phyloP scores from a whole-genome alignment of 352 stramenopile species.

The Pythium brassicae region DNA sequence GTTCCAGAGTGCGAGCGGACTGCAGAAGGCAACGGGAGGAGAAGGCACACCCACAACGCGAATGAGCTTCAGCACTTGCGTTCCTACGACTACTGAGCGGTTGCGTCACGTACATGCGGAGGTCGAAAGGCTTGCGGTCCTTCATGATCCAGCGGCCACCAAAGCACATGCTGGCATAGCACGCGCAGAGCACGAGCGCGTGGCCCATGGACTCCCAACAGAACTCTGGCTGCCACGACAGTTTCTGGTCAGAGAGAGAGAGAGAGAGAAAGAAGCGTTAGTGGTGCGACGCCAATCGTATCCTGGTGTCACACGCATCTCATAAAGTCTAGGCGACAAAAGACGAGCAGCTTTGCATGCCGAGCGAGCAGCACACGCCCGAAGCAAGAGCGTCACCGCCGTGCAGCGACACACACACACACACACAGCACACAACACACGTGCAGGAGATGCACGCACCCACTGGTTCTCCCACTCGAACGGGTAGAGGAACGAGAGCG shows the following conservation, averaged over 20 bases:
- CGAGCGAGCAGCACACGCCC: no score
- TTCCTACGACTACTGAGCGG: no score
- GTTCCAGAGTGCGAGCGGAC: slow-evolving; percentile 79
- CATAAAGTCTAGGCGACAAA: no score
- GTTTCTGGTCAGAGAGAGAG: slow-evolving; percentile 21
- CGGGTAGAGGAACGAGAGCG: slow-evolving; percentile 54
- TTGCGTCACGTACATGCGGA: slow-evolving; percentile 48
- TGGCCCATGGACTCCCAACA: slow-evolving; percentile 61
- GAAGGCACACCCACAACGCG: neutral
- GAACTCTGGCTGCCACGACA: slow-evolving; percentile 66
- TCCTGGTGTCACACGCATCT: neutral
- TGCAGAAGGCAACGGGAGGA: slow-evolving; percentile 13
- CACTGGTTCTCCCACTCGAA: slow-evolving; percentile 75
- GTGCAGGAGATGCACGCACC: slow-evolving; percentile 16
- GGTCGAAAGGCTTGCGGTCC: slow-evolving; percentile 72
- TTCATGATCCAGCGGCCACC: slow-evolving; percentile 73
- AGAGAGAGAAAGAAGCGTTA: neutral
- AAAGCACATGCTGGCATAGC: slow-evolving; percentile 78
- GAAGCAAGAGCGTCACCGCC: no score
- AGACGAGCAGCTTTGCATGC: no score
- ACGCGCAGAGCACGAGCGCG: slow-evolving; percentile 51
- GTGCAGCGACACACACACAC: no score
- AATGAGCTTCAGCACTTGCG: neutral
- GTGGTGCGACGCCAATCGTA: neutral
- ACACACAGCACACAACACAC: no score